Percentiles rank a stretch among this genome's conserved stretches.
These are phyloP conservation scores for Cystobasidiopsis lactophilus DNA, from an alignment of 768 basidiomycete genomes.

Conservation along the genomic window DNA sequence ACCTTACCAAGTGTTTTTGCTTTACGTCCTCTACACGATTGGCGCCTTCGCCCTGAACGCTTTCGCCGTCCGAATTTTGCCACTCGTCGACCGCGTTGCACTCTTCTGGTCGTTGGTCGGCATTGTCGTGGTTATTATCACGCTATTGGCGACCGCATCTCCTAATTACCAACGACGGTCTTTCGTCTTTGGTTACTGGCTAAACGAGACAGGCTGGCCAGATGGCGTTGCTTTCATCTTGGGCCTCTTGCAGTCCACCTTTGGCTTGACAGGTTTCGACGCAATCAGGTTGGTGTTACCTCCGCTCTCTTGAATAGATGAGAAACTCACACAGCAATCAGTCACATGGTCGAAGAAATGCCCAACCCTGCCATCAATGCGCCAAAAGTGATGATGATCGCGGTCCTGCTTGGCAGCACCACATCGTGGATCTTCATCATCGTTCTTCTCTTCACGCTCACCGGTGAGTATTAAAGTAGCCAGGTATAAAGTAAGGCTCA, in stretches of 20 bases:
- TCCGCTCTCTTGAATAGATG: background rate
- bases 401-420: slow-evolving; percentile 14
- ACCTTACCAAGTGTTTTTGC: background rate
- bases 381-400: slow-evolving; percentile 18
- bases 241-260: slow-evolving; percentile 16
- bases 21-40: background rate
- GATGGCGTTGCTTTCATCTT: slow-evolving; percentile 15
- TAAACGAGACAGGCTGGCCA: slow-evolving; percentile 16
- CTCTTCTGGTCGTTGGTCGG: slow-evolving; percentile 8
- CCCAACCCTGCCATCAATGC: slow-evolving; percentile 15
- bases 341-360: background rate
- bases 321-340: background rate
- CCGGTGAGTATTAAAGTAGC: too few species aligned
- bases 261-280: slow-evolving; percentile 11
- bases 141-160: background rate
- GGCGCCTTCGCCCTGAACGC: slow-evolving; percentile 5
- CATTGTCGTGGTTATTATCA: slow-evolving; percentile 8
- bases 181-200: slow-evolving; percentile 15
- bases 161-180: slow-evolving; percentile 13
- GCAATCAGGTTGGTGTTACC: background rate
- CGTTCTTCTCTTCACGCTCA: slow-evolving; percentile 18
- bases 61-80: slow-evolving; percentile 7
- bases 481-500: too few species aligned
- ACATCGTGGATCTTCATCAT: slow-evolving; percentile 15
- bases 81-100: slow-evolving; percentile 2